Evolutionary conservation across 345 rosid species (phyloP), one percentile per base, ranked within the genome.

Genomic region (Salix koriyanagi): DNA sequence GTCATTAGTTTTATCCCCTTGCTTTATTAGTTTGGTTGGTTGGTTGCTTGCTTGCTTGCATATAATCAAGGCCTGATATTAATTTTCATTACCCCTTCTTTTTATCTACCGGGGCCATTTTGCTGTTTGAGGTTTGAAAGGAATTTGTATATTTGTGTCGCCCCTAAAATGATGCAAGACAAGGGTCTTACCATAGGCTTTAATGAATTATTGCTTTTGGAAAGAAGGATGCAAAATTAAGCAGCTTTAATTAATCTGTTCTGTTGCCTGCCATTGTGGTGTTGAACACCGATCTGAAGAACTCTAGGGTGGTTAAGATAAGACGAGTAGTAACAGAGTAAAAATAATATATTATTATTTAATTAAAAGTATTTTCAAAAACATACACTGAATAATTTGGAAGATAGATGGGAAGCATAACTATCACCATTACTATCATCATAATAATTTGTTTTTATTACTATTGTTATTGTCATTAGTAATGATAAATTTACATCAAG

Each of bases 101-200:
- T 62, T 62, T 7, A 62, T 11, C 21, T 39, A 60, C 4, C 13
- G 61, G 62, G 73, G 75, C 37, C 44, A 42, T 76, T 76, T 72
- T 66, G 58, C 32, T 19, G n/a, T 81, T 37, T 39, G 39, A 72
- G 44, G 48, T 67, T 21, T 5, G 4, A 60, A 56, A 65, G 80
- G 46, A 72, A 42, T 36, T 54, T 37, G 73, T 80, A 75, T 75
- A 60, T 65, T 70, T 72, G 60, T 75, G 66, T 75, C 32, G 70
- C 41, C 71, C 46, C 75, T 69, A 39, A 66, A 71, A 65, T 74
- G 18, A 14, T 50, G 65, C 36, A 56, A 39, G 23, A 72, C 23
- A 56, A 58, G 73, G 7, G 7, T 23, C 3, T 13, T 60, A 73
- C 37, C 37, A 54, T 73, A 72, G 36, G 25, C 26, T 73, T 61